A percentile compares a stretch with the other conserved stretches of the same genome.
These are phyloP conservation scores for Glycine tomentella DNA, from an alignment of 306 rosid genomes.

Conservation along the genomic window DNA sequence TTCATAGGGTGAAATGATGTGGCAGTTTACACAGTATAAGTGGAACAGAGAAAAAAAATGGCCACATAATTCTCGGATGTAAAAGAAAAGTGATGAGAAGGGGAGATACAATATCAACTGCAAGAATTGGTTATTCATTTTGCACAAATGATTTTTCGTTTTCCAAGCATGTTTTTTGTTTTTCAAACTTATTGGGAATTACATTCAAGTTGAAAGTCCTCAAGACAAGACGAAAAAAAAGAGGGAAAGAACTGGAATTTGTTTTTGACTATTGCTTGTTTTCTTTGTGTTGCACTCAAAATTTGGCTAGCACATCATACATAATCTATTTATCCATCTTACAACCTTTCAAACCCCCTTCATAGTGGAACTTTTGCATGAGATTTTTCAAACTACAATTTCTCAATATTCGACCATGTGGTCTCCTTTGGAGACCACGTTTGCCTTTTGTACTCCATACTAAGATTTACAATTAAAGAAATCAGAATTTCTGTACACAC, in stretches of 20 bases:
- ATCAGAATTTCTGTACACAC: conserved; percentile 45
- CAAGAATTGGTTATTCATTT: not conserved
- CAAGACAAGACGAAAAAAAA: not conserved
- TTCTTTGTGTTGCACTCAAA: conserved; percentile 10
- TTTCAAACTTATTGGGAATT: not conserved
- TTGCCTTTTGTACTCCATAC: conserved; percentile 22
- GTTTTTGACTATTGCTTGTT: not conserved
- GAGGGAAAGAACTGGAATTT: not conserved
- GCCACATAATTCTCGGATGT: too few relatives aligned
- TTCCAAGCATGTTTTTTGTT: not conserved
- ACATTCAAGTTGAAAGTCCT: not conserved
- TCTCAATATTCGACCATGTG: not conserved
- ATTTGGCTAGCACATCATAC: not conserved
- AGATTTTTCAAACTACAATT: conserved; percentile 22
- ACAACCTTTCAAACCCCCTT: not conserved
- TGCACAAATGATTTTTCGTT: not conserved
- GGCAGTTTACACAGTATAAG: not conserved
- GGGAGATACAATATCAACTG: too few relatives aligned
- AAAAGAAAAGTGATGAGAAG: not conserved
- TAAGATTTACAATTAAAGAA: conserved; percentile 39
- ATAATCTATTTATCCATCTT: conserved; percentile 13
- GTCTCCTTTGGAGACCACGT: conserved; percentile 50
- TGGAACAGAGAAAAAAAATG: not conserved
- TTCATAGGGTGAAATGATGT: not conserved
- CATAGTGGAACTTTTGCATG: conserved; percentile 10